phyloP scores from a whole-genome alignment of 2,329 filamentous ascomycete genomes.

The Ceratocystis colombiana region DNA sequence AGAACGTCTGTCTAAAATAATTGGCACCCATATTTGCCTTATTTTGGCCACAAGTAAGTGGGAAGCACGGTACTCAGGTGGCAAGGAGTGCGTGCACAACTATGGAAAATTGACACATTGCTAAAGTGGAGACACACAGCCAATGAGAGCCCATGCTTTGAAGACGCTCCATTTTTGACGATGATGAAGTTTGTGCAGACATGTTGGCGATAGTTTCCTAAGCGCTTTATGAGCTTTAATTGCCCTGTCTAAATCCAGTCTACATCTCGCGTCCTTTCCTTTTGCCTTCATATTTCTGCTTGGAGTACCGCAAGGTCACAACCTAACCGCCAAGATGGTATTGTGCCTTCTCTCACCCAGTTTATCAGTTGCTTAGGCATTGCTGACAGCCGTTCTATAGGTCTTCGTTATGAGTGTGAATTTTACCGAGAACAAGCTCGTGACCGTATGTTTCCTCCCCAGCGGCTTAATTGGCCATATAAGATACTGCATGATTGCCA shows the following conservation, averaged over 20 bases:
- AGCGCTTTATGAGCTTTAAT: neutral
- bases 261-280: neutral
- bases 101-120: neutral
- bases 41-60: too few relatives aligned
- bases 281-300: neutral
- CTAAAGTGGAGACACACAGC: constrained; percentile 7
- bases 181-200: constrained; percentile 16
- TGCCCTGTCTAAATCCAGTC: neutral
- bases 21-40: neutral
- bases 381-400: constrained; percentile 35
- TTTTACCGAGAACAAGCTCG: constrained; percentile 72
- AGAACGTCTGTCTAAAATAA: neutral
- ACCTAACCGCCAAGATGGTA: constrained; percentile 22
- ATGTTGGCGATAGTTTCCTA: neutral
- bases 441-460: constrained; percentile 52
- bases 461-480: neutral
- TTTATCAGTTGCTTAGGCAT: neutral
- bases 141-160: constrained; percentile 11
- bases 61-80: neutral
- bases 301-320: constrained; percentile 17
- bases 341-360: neutral
- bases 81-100: constrained; percentile 7
- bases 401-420: constrained; percentile 79
- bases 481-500: neutral
- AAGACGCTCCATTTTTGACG: constrained; percentile 5